A percentile compares a stretch with the other conserved stretches of the same genome.
Conservation (phyloP, 2,329 filamentous ascomycete genomes). For the Delphinella strobiligena region DNA sequence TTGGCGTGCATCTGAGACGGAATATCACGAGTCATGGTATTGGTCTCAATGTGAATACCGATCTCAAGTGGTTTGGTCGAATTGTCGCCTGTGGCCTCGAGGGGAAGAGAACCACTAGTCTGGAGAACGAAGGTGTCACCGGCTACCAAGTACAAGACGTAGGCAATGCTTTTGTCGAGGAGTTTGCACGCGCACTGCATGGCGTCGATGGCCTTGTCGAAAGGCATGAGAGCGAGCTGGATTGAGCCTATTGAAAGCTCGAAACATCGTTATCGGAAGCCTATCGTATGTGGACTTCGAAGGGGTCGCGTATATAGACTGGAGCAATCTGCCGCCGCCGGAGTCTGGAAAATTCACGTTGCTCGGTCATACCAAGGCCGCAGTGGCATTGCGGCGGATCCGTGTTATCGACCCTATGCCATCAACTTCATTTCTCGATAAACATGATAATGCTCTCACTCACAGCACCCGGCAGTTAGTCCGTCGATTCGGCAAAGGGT, state of each 20-base stretch:
- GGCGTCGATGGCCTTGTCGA: constrained; percentile 15
- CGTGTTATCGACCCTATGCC: no score
- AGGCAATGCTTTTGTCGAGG: constrained; percentile 27
- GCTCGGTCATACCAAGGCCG: no score
- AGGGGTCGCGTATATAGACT: no score
- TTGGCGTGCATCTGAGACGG: constrained; percentile 82
- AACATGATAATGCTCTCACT: no score
- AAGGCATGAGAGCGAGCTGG: constrained; percentile 8
- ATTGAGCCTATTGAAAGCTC: not conserved
- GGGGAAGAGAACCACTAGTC: constrained; percentile 66
- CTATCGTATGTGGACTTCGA: no score
- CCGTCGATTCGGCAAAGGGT: no score
- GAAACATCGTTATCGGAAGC: not conserved
- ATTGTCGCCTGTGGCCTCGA: constrained; percentile 86
- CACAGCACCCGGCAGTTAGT: no score
- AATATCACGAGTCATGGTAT: constrained; percentile 77
- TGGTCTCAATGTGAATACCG: constrained; percentile 62
- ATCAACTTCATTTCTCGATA: no score
- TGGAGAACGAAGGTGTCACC: constrained; percentile 42
- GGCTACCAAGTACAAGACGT: constrained; percentile 26
- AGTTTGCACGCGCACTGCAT: constrained; percentile 20
- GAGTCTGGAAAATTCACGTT: no score
- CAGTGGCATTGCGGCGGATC: no score
- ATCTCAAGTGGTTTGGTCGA: constrained; percentile 52
- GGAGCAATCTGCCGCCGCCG: no score